Evolutionary conservation across 1,139 yeast species (phyloP), one percentile per base, ranked within the genome.

Genomic region (Yamadazyma jaroonii): DNA sequence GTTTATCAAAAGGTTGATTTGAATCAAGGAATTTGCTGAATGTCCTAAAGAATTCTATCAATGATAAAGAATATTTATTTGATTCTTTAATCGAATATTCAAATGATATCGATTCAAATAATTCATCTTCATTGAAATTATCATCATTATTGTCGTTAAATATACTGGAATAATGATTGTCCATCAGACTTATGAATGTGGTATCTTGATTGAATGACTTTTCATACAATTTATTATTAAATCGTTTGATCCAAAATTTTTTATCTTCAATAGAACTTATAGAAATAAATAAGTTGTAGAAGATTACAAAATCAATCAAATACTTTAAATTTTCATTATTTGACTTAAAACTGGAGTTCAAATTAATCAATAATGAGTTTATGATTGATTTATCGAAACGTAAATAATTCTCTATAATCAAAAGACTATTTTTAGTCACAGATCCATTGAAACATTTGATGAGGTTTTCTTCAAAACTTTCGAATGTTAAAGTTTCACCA

Each of bases 241-340:
- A 40, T 26, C 37, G 40, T 13, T 42, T 42, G 25, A 50, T 46
- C 69, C 68, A 64, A 38, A 49, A 54, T 11, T 47, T 45, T 39
- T 52, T 61, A 29, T 56, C 61, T 2, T 45, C 45, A 3, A 36
- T 32, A 1, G 52, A 44, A 7, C 47, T 42, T 7, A 59, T 43
- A 1, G 57, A 49, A 12, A 46, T 46, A 25, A 48, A 46, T 6
- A 57, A 36, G 10, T 57, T 41, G 10, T 62, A 35, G 31, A 48
- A 64, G 2, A 58, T 40, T 6, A 59, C 45, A 21, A 63, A 43
- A 39, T 62, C 64, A 10, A 64, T 53, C 17, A 59, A 48, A 11
- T 59, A 43, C 35, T 62, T 60, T 6, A 54, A 44, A 29, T 57
- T 59, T 37, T 67, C 72, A 36, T 53, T 54, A 35, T 50, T 56